Percentiles rank a stretch among this genome's conserved stretches.
These are phyloP conservation scores for Aphanomyces euteiches DNA, from an alignment of 352 stramenopile genomes.

Conservation along the genomic window DNA sequence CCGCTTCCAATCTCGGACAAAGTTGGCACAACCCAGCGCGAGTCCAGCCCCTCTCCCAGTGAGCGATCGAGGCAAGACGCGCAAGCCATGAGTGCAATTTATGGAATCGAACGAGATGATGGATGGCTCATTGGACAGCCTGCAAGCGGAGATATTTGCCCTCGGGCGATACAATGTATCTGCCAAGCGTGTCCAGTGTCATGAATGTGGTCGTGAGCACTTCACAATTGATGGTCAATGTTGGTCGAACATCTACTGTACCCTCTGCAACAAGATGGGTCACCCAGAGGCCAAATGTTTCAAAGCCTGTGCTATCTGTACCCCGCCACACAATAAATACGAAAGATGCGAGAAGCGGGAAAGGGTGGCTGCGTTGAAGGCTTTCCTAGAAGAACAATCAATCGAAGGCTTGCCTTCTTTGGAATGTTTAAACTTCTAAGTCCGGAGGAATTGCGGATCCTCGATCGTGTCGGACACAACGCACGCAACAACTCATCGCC, in stretches of 20 bases:
- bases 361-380: not conserved
- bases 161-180: not conserved
- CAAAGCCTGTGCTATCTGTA: not conserved
- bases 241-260: not conserved
- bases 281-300: not conserved
- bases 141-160: not conserved
- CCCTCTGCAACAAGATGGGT: not conserved
- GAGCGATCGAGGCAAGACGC: too few species aligned
- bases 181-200: not conserved
- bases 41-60: too few species aligned
- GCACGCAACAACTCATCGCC: not conserved
- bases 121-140: too few species aligned
- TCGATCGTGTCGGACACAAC: not conserved
- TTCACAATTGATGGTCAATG: not conserved
- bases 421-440: slow-evolving; percentile 3
- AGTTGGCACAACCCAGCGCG: too few species aligned
- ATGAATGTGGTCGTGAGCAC: not conserved
- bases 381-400: not conserved
- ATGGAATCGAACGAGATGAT: too few species aligned
- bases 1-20: too few species aligned
- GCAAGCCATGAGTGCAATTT: too few species aligned
- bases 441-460: not conserved
- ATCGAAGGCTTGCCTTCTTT: not conserved
- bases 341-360: not conserved
- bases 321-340: not conserved